Conservation (phyloP, 169 alveolate species). For the Babesia gibsoni region DNA sequence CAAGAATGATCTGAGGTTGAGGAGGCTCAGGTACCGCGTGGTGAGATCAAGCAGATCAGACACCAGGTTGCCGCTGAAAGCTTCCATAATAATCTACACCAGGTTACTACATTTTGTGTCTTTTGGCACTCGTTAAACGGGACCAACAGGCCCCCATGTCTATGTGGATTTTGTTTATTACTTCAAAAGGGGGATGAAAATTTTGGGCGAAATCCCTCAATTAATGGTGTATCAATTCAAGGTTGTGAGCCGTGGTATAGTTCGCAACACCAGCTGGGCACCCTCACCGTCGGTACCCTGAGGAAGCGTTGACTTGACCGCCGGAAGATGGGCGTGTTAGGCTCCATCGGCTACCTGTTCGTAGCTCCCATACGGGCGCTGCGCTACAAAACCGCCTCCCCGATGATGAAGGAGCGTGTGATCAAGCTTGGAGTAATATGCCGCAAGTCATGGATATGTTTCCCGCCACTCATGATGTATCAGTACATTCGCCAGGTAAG, state of each 20-base stretch:
- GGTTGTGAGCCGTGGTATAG: constrained; percentile 35
- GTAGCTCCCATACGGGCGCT: constrained; percentile 44
- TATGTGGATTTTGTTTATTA: too few species aligned
- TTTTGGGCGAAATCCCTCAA: too few species aligned
- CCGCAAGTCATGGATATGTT: constrained; percentile 62
- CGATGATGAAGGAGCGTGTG: constrained; percentile 40
- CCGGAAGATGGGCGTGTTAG: constrained; percentile 44
- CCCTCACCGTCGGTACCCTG: constrained; percentile 1
- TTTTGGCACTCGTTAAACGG: too few species aligned
- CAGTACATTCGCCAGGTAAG: constrained; percentile 82
- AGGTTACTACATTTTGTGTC: too few species aligned
- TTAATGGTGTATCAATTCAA: too few species aligned
- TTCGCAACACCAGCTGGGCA: constrained; percentile 19
- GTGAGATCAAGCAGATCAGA: constrained; percentile 53
- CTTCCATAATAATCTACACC: too few species aligned
- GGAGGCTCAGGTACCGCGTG: constrained; percentile 22
- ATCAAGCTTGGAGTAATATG: constrained; percentile 60
- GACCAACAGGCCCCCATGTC: too few species aligned
- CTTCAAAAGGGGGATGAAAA: too few species aligned
- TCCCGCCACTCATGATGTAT: constrained; percentile 79
- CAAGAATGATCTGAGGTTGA: constrained; percentile 29
- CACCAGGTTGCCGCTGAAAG: constrained; percentile 24
- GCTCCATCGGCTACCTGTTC: constrained; percentile 23
- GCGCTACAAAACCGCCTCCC: constrained; percentile 53
- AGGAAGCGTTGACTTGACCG: not conserved